Evolutionary conservation across 441 rosid genomes (phyloP).

Genomic region (Gossypium schwendimanii): DNA sequence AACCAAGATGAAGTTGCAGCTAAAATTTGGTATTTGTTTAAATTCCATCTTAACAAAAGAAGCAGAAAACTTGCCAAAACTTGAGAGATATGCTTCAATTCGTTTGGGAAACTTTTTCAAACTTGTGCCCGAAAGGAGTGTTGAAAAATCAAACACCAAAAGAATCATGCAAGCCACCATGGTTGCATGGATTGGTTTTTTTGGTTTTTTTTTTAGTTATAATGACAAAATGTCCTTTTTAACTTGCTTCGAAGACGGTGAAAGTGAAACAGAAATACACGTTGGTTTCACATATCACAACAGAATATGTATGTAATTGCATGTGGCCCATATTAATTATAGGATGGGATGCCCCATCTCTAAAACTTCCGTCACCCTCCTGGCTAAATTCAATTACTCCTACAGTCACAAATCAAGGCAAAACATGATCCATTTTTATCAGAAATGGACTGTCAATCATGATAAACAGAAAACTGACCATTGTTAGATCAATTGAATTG

Average conservation of each 20-base stretch:
- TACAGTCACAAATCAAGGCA: neutral
- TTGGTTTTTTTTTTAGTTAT: neutral
- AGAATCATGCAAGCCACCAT: neutral
- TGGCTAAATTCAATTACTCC: constrained; percentile 41
- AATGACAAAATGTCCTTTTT: neutral
- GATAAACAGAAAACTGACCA: no score
- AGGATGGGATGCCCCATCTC: constrained; percentile 82
- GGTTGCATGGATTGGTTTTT: neutral
- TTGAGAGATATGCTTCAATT: neutral
- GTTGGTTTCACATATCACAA: no score
- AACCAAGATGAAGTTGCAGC: constrained; percentile 49
- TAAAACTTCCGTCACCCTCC: constrained; percentile 42
- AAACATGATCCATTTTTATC: neutral
- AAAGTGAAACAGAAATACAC: constrained; percentile 46
- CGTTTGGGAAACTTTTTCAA: neutral
- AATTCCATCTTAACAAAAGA: neutral
- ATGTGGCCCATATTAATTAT: constrained; percentile 61
- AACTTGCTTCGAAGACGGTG: constrained; percentile 43
- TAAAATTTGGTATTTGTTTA: constrained; percentile 63
- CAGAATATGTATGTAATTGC: constrained; percentile 56
- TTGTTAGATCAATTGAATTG: neutral
- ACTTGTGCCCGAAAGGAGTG: neutral
- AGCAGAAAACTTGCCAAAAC: neutral
- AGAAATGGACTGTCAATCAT: no score
- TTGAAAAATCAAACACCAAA: neutral